phyloP scores from a whole-genome alignment of 2,329 filamentous ascomycete species.

The Claviceps purpurea region DNA sequence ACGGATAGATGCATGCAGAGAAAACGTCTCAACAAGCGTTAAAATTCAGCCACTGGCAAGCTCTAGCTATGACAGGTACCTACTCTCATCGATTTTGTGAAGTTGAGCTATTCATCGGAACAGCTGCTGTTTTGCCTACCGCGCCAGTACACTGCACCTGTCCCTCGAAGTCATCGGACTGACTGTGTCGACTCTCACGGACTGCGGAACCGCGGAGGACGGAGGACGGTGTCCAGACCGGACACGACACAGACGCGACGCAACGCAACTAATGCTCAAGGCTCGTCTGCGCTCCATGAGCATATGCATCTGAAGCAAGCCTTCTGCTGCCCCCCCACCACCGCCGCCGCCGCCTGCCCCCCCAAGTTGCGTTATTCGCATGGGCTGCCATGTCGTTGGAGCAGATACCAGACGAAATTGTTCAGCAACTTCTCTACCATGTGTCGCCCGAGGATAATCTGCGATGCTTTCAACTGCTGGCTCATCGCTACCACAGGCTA shows the following conservation, averaged over 20 bases:
- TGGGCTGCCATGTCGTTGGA: constrained; percentile 24
- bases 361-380: constrained; percentile 5
- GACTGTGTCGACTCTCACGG: not conserved
- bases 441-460: constrained; percentile 42
- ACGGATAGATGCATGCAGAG: constrained; percentile 6
- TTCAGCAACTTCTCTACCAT: constrained; percentile 63
- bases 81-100: not conserved
- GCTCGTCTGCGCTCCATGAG: not conserved
- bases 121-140: not conserved
- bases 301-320: not conserved
- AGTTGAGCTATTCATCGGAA: constrained; percentile 1
- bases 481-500: constrained; percentile 49
- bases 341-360: not conserved
- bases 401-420: constrained; percentile 66
- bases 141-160: not conserved
- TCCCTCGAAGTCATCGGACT: too few species aligned
- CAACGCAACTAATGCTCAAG: not conserved
- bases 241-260: not conserved
- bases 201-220: not conserved
- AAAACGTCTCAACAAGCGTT: not conserved
- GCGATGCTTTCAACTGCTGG: constrained; percentile 36
- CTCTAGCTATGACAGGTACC: constrained; percentile 1
- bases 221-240: not conserved
- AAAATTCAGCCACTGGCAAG: not conserved
- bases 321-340: not conserved